Evolutionary conservation across 2,329 filamentous ascomycete genomes (phyloP).

Genomic region (Colletotrichum orbiculare): DNA sequence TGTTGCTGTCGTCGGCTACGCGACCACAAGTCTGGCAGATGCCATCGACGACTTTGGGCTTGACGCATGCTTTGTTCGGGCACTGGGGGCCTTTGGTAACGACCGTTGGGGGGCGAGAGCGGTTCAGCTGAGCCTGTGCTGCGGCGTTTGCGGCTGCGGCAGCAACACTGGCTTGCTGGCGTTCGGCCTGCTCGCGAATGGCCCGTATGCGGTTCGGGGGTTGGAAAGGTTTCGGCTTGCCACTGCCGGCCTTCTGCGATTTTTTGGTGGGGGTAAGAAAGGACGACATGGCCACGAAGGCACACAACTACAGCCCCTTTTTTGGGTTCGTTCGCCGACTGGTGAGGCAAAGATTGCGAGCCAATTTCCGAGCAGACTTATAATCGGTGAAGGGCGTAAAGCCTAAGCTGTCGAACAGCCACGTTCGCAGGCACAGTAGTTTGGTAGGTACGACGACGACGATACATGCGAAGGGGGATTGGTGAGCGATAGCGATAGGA

Average conservation of each 20-base stretch:
- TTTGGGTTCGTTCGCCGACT: too few relatives aligned
- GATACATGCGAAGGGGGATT: constrained; percentile 27
- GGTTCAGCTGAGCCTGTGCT: constrained; percentile 28
- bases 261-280: constrained; percentile 56
- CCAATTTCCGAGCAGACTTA: too few relatives aligned
- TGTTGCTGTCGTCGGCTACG: constrained; percentile 86
- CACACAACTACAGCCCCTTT: not conserved
- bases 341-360: too few relatives aligned
- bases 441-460: constrained; percentile 9
- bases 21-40: constrained; percentile 88
- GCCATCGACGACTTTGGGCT: constrained; percentile 71
- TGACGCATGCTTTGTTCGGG: constrained; percentile 70
- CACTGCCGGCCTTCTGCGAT: constrained; percentile 41
- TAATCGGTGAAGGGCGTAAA: too few relatives aligned
- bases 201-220: constrained; percentile 61
- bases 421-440: not conserved
- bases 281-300: constrained; percentile 55
- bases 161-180: constrained; percentile 50
- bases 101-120: constrained; percentile 45
- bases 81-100: constrained; percentile 57
- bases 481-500: constrained; percentile 18
- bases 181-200: constrained; percentile 63
- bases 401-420: too few relatives aligned
- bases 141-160: constrained; percentile 42
- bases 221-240: constrained; percentile 54